phyloP scores from a whole-genome alignment of 805 yeast genomes.

The Pichia thaimueangensis region DNA sequence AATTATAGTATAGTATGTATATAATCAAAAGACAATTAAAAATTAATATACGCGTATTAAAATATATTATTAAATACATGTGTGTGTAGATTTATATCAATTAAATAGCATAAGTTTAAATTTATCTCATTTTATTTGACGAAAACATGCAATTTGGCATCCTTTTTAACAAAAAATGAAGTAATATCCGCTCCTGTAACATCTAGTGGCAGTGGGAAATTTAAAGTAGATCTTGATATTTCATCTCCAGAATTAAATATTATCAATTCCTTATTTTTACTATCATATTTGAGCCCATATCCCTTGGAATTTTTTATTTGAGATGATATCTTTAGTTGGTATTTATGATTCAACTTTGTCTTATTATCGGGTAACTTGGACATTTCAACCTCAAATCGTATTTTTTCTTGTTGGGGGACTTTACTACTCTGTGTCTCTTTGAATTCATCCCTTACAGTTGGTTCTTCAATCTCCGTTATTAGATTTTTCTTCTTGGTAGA shows the following conservation, averaged over 20 bases:
- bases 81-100: no score
- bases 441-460: no score
- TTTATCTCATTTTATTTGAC: slow-evolving; percentile 9
- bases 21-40: no score
- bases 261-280: slow-evolving; percentile 25
- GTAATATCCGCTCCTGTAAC: slow-evolving; percentile 9
- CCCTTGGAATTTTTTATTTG: slow-evolving; percentile 28
- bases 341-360: slow-evolving; percentile 15
- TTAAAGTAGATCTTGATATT: slow-evolving; percentile 14
- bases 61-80: no score
- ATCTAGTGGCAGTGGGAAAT: slow-evolving; percentile 28
- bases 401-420: not conserved
- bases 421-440: no score
- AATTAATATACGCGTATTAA: no score
- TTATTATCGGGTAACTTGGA: slow-evolving; percentile 23
- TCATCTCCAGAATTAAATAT: slow-evolving; percentile 26
- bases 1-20: no score
- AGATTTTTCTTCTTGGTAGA: not conserved
- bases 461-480: not conserved
- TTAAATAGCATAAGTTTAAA: no score
- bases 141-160: slow-evolving; percentile 7
- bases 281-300: slow-evolving; percentile 28
- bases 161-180: slow-evolving; percentile 5
- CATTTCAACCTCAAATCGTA: slow-evolving; percentile 13
- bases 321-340: slow-evolving; percentile 22